Conservation (phyloP, 2,329 filamentous ascomycete genomes). For the Juglanconis juglandina region DNA sequence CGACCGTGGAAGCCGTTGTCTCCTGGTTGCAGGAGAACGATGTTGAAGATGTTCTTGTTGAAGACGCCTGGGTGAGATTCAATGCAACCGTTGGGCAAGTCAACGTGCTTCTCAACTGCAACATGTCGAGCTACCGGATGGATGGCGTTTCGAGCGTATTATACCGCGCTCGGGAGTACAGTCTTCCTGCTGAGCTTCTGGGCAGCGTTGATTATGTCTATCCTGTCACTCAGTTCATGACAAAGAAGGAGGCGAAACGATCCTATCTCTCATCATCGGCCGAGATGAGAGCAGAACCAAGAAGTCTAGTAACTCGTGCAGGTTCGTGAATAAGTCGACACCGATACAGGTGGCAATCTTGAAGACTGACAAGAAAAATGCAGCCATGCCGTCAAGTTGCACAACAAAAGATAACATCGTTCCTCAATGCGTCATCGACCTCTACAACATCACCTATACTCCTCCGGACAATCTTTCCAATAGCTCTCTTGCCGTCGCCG, state of each 20-base stretch:
- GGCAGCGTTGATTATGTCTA: background rate
- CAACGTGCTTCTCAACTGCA: background rate
- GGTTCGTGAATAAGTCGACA: background rate
- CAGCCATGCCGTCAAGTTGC: background rate
- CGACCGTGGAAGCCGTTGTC: background rate
- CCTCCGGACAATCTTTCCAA: constrained; percentile 1
- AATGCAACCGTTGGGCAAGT: background rate
- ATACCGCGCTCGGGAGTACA: background rate
- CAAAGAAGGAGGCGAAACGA: background rate
- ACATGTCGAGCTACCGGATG: background rate
- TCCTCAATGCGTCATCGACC: background rate
- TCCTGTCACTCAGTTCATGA: background rate
- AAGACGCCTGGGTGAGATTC: background rate
- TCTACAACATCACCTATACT: constrained; percentile 36
- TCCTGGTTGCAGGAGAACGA: background rate
- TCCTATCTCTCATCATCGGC: background rate
- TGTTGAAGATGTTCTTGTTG: background rate
- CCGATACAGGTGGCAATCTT: background rate
- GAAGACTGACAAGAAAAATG: background rate
- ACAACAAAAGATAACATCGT: background rate
- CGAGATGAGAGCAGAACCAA: background rate
- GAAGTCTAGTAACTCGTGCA: background rate
- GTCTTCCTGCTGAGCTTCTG: background rate
- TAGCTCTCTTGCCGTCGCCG: background rate
- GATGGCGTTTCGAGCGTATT: background rate